These are phyloP conservation scores for Flaveria robusta DNA, from an alignment of 129 eudicot genomes.

Conservation along the genomic window DNA sequence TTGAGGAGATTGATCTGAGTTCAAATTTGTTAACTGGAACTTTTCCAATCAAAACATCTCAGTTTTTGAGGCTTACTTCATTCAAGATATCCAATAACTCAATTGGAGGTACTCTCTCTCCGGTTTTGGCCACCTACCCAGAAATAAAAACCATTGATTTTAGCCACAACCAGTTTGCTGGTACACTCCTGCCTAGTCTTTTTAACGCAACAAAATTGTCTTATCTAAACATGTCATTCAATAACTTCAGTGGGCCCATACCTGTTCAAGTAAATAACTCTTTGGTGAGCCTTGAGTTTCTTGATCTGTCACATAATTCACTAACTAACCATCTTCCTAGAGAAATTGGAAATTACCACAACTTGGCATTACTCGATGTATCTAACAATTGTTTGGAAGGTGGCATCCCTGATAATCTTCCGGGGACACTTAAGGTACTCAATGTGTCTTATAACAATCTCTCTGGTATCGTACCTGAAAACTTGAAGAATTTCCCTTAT, in stretches of 20 bases:
- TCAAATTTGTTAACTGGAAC: conserved; percentile 64
- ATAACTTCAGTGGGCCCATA: conserved; percentile 63
- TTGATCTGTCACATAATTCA: conserved; percentile 69
- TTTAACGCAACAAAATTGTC: conserved; percentile 56
- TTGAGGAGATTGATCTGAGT: conserved; percentile 62
- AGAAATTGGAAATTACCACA: conserved; percentile 47
- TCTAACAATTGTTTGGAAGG: conserved; percentile 67
- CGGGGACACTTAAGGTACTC: conserved; percentile 50
- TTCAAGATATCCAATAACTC: conserved; percentile 71
- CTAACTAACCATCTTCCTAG: conserved; percentile 56
- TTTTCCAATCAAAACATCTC: conserved; percentile 58
- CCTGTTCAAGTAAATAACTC: conserved; percentile 28
- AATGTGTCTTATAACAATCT: conserved; percentile 72
- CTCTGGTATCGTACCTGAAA: conserved; percentile 72
- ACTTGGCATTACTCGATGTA: conserved; percentile 55
- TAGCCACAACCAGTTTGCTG: conserved; percentile 57
- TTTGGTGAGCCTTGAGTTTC: conserved; percentile 45
- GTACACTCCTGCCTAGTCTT: conserved; percentile 54
- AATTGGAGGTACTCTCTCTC: conserved; percentile 59
- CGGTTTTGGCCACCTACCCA: conserved; percentile 62
- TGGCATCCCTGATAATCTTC: conserved; percentile 63
- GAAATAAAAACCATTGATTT: conserved; percentile 60
- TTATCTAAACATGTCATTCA: conserved; percentile 64
- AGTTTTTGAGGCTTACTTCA: conserved; percentile 73
- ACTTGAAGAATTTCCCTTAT: conserved; percentile 62